A percentile compares a stretch with the other conserved stretches of the same genome.
These are phyloP conservation scores for Tylopilus balloui DNA, from an alignment of 768 basidiomycete genomes.

Conservation along the genomic window DNA sequence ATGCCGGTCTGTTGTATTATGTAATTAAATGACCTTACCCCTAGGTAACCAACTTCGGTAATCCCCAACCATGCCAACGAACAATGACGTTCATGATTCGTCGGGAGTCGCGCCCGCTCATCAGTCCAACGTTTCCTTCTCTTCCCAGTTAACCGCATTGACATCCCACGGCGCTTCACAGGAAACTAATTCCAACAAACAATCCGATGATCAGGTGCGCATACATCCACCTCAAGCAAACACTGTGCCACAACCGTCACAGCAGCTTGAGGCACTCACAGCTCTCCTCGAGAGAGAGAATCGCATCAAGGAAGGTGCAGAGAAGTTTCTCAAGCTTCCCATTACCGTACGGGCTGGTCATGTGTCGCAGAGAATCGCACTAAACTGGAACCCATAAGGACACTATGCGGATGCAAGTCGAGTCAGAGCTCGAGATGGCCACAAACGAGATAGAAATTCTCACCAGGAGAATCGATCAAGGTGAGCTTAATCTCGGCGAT, in stretches of 20 bases:
- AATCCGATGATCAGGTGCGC: conserved; percentile 30
- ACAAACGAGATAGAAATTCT: conserved; percentile 68
- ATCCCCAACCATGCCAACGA: conserved; percentile 22
- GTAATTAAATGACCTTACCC: background rate
- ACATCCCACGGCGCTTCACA: conserved; percentile 22
- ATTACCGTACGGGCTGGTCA: conserved; percentile 38
- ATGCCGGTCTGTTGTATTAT: conserved; percentile 9
- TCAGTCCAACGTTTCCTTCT: conserved; percentile 26
- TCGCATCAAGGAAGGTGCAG: conserved; percentile 87
- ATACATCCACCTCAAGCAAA: background rate
- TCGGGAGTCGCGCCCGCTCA: conserved; percentile 18
- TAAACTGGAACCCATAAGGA: conserved; percentile 38
- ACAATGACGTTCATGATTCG: conserved; percentile 27
- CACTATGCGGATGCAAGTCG: conserved; percentile 64
- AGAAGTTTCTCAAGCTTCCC: conserved; percentile 75
- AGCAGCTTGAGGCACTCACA: conserved; percentile 63
- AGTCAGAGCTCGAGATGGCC: conserved; percentile 73
- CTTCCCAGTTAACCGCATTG: conserved; percentile 28
- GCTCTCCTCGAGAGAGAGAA: conserved; percentile 70
- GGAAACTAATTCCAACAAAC: conserved; percentile 23
- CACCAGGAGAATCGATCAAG: conserved; percentile 45
- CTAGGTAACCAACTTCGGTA: background rate
- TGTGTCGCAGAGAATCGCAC: conserved; percentile 4
- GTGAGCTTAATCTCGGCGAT: conserved; percentile 20
- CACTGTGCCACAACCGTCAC: conserved; percentile 5